Conservation (phyloP, 768 basidiomycete genomes). For the button mushroom (Agaricus bisporus) region DNA sequence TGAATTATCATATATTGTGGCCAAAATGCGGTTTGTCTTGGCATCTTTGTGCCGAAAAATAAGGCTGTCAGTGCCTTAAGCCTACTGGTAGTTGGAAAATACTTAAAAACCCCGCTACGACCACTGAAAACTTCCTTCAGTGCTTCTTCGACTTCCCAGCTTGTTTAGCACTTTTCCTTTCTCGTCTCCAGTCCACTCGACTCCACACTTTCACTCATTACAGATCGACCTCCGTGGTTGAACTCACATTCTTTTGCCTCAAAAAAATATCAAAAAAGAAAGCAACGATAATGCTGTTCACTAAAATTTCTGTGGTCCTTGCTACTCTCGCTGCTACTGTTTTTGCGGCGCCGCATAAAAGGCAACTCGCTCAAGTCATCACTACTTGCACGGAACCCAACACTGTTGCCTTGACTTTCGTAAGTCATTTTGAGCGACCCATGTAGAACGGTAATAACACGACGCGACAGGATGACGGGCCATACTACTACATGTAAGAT, state of each 20-base stretch:
- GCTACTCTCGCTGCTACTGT: constrained; percentile 8
- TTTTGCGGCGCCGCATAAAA: constrained; percentile 11
- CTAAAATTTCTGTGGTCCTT: constrained; percentile 6
- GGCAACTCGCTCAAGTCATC: constrained; percentile 25
- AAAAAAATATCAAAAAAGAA: neutral
- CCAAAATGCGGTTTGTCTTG: no score
- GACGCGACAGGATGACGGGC: constrained; percentile 34
- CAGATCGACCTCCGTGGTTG: neutral
- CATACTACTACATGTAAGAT: constrained; percentile 29
- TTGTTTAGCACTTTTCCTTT: neutral
- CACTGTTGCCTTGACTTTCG: constrained; percentile 36
- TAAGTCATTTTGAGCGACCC: constrained; percentile 15
- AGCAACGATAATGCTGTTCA: neutral
- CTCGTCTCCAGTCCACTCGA: neutral
- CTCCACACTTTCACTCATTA: neutral
- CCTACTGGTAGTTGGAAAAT: no score
- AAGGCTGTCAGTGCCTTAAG: no score
- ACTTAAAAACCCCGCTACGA: no score
- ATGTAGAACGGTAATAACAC: neutral
- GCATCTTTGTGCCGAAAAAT: no score
- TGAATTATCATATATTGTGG: no score
- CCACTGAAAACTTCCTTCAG: no score
- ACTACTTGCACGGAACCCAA: constrained; percentile 28
- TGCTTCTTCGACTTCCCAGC: no score
- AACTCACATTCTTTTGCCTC: neutral